These are phyloP conservation scores for Sanguinoderma infundibulare DNA, from an alignment of 1,284 basidiomycete species.

Conservation along the genomic window DNA sequence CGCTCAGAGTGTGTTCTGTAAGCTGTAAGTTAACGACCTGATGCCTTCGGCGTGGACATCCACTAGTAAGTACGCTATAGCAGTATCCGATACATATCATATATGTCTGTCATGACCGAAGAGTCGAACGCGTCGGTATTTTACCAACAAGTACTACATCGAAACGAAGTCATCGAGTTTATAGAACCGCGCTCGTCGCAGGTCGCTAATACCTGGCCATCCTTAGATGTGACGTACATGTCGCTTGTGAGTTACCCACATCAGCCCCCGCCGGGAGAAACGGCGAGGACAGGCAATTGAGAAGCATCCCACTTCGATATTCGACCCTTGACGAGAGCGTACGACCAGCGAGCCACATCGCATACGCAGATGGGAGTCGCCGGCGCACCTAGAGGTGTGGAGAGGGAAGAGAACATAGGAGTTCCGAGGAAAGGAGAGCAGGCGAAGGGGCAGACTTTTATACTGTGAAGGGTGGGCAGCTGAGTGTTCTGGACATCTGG, in stretches of 20 bases:
- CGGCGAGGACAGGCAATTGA: neutral
- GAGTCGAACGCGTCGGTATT: too few species aligned
- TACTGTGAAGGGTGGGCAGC: neutral
- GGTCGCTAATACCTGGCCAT: too few species aligned
- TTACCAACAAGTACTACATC: too few species aligned
- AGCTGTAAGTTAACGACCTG: too few species aligned
- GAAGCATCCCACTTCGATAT: neutral
- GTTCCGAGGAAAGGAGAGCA: slow-evolving; percentile 1
- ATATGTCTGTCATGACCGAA: too few species aligned
- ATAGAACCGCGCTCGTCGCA: too few species aligned
- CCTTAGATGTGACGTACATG: neutral
- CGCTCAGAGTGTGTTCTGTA: too few species aligned
- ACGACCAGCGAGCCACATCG: neutral
- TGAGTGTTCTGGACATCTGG: neutral
- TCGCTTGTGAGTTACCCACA: neutral
- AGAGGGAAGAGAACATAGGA: slow-evolving; percentile 5
- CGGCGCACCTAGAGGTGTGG: neutral
- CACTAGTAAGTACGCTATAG: too few species aligned
- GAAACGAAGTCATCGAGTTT: too few species aligned
- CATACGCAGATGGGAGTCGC: neutral
- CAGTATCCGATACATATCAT: too few species aligned
- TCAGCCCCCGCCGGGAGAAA: neutral
- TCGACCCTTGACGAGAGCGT: neutral
- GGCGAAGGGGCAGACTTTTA: neutral
- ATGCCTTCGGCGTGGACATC: too few species aligned